Base-by-base conservation (phyloP, 805 yeast species). In the Yamadazyma akitaensis region DNA sequence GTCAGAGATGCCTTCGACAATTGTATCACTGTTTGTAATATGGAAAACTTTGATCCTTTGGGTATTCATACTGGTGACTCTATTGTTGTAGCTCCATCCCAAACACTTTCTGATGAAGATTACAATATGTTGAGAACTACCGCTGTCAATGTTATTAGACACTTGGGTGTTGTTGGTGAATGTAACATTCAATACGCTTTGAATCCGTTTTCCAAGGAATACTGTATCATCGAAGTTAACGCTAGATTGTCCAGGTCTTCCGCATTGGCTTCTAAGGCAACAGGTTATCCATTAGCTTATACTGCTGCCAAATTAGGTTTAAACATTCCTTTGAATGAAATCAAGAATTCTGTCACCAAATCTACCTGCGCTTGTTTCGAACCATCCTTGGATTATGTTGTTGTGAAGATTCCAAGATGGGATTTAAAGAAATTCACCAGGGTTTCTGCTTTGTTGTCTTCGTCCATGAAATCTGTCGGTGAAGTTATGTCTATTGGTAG, bases 51-150 rank as follows among this genome's bases (percentile, higher is more conserved):
- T 59, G 99, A 92, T 70, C 99, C 99, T 37, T 80, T 92, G 58
- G 99, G 99, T 58, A 86, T 92, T 60, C 99, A 92, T 73, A 92
- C 99, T 47, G 99, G 99, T 75, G 99, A 92, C 68, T 94, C 99
- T 36, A 94, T 92, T 60, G 99, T 92, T 42, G 97, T 94, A 62
- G 99, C 99, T 46, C 99, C 99, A 42, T 90, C 97, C 37, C 99
- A 92, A 72, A 92, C 99, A 35, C 75, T 92, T 60, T 86, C 96
- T 33, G 99, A 92, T 69, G 96, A 91, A 67, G 99, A 92, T 65
- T 92, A 88, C 72, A 96, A 92, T 73, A 94, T 92, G 99, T 82
- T 92, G 61, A 85, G 99, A 75, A 77, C 95, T 41, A 96, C 99
- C 47, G 99, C 99, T 47, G 89, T 94, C 68, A 94, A 94, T 72